These are phyloP conservation scores for Metarhizium guizhouense DNA, from an alignment of 2,329 filamentous ascomycete genomes.

Conservation along the genomic window DNA sequence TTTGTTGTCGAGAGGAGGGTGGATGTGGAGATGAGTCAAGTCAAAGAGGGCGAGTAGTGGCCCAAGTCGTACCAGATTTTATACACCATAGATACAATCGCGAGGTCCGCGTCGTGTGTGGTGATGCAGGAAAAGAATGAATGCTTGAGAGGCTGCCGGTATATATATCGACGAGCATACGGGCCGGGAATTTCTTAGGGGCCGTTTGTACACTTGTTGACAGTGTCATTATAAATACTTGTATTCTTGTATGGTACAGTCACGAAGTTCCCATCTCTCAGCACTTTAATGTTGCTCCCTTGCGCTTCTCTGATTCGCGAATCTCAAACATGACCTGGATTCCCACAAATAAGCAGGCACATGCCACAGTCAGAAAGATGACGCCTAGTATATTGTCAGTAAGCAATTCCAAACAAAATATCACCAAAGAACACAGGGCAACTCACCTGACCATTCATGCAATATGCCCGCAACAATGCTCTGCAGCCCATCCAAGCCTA, in stretches of 20 bases:
- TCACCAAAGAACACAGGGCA: background rate
- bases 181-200: too few relatives aligned
- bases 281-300: slow-evolving; percentile 77
- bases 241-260: background rate
- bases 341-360: slow-evolving; percentile 69
- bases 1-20: slow-evolving; percentile 20
- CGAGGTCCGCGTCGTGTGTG: too few relatives aligned
- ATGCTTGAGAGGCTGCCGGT: too few relatives aligned
- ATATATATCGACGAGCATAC: too few relatives aligned
- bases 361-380: slow-evolving; percentile 64
- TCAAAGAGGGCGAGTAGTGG: background rate
- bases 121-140: too few relatives aligned
- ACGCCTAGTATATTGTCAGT: slow-evolving; percentile 41
- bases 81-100: background rate
- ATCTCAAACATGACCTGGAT: slow-evolving; percentile 96
- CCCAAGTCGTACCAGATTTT: background rate
- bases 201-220: too few relatives aligned
- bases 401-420: background rate
- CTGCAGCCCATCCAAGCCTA: slow-evolving; percentile 80
- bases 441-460: slow-evolving; percentile 58
- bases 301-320: slow-evolving; percentile 72
- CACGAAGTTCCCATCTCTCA: slow-evolving; percentile 24
- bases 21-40: slow-evolving; percentile 19
- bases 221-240: background rate
- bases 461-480: slow-evolving; percentile 69